phyloP scores from a whole-genome alignment of 176 grass and related monocot genomes.

The Rhynchospora breviuscula region DNA sequence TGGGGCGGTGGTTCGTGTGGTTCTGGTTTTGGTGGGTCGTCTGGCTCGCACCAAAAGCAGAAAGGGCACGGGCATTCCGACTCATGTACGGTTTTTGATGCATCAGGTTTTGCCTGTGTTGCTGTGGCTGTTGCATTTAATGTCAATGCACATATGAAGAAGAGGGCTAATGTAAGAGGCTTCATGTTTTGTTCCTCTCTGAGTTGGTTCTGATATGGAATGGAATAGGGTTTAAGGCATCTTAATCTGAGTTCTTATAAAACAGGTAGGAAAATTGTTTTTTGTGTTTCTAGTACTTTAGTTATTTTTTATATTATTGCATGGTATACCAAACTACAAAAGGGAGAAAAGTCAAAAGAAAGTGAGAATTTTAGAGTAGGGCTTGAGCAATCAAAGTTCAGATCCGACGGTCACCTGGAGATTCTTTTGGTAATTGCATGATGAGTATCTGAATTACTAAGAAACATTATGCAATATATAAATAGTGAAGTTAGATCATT shows the following conservation, averaged over 20 bases:
- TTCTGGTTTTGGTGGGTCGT: not conserved
- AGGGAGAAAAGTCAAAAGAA: not conserved
- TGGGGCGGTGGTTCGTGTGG: not conserved
- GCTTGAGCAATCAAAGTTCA: not conserved
- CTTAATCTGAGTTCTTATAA: not conserved
- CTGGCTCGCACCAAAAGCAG: slow-evolving; percentile 16
- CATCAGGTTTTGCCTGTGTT: not conserved
- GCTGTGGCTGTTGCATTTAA: not conserved
- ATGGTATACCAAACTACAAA: slow-evolving; percentile 16
- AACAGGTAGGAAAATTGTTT: not conserved
- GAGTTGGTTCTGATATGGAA: not conserved
- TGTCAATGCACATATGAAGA: not conserved
- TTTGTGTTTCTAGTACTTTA: not conserved
- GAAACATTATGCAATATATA: not conserved
- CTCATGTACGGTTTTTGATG: slow-evolving; percentile 11
- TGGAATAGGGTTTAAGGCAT: not conserved
- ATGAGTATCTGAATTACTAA: not conserved
- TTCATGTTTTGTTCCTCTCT: not conserved
- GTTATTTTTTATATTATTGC: slow-evolving; percentile 14
- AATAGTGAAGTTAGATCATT: not conserved
- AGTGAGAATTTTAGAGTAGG: not conserved
- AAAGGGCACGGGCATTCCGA: slow-evolving; percentile 14
- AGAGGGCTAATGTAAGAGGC: slow-evolving; percentile 5
- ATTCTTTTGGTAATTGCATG: not conserved
- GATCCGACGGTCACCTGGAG: not conserved